Evolutionary conservation across 495 filamentous ascomycete genomes (phyloP).

Genomic region (Penicillium taxi): DNA sequence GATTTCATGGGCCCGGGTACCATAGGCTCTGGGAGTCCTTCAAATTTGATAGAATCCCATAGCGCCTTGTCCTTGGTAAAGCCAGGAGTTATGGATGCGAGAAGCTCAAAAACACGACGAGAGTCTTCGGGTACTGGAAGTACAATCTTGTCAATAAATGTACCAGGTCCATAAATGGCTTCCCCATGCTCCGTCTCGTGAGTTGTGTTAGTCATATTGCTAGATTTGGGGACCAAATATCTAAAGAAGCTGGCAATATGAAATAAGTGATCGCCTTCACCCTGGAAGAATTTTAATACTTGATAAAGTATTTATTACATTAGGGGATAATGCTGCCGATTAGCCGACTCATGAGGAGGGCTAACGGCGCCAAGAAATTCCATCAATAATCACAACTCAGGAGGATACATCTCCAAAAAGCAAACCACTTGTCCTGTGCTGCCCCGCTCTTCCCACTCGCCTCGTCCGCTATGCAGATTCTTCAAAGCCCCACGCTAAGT

Average conservation of each 20-base stretch:
- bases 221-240: too few species aligned
- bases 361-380: constrained; percentile 30
- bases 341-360: too few species aligned
- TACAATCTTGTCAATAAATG: constrained; percentile 19
- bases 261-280: too few species aligned
- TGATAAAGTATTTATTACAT: too few species aligned
- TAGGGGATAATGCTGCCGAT: too few species aligned
- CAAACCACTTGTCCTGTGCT: constrained; percentile 9
- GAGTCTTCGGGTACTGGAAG: constrained; percentile 22
- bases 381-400: constrained; percentile 41
- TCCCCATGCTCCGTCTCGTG: constrained; percentile 18
- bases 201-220: neutral
- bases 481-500: too few species aligned
- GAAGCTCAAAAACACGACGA: constrained; percentile 17
- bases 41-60: constrained; percentile 23
- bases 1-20: constrained; percentile 21
- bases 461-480: too few species aligned
- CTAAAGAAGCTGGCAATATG: too few species aligned
- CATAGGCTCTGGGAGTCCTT: constrained; percentile 17
- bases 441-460: constrained; percentile 1
- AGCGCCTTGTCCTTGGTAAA: constrained; percentile 17
- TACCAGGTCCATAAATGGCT: constrained; percentile 25
- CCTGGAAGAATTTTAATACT: too few species aligned
- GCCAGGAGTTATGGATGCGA: constrained; percentile 17
- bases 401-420: constrained; percentile 35